These are phyloP conservation scores for Nothophaeocryptopus gaeumannii DNA, from an alignment of 2,329 filamentous ascomycete species.

Conservation along the genomic window DNA sequence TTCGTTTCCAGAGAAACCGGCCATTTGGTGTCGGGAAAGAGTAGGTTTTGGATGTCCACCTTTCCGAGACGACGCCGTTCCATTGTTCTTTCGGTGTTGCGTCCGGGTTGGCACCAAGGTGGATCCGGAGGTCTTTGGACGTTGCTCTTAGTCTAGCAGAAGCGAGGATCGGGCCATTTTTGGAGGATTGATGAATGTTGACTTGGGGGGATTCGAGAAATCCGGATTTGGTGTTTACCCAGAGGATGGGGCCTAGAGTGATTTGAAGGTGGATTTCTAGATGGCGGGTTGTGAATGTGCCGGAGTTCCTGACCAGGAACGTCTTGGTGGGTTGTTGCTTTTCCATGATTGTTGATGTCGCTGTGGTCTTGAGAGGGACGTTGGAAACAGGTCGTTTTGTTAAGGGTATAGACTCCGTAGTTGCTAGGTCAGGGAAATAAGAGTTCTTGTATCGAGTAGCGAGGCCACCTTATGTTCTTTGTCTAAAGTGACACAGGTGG, in stretches of 20 bases:
- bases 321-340: background rate
- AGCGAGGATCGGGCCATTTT: background rate
- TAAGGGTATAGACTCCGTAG: too few species aligned
- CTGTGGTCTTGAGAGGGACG: too few species aligned
- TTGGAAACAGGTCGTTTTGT: too few species aligned
- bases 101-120: background rate
- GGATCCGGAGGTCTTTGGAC: background rate
- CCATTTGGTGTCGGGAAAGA: background rate
- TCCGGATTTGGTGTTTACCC: constrained; percentile 4
- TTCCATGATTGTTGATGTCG: too few species aligned
- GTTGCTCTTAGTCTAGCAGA: background rate
- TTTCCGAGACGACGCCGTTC: background rate
- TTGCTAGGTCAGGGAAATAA: too few species aligned
- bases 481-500: too few species aligned
- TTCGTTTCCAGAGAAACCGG: background rate
- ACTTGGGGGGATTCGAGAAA: constrained; percentile 6
- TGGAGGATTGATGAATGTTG: background rate
- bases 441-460: too few species aligned
- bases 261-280: constrained; percentile 2
- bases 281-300: constrained; percentile 7
- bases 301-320: constrained; percentile 3
- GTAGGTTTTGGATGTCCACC: background rate
- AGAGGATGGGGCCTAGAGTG: background rate
- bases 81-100: background rate
- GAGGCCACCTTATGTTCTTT: too few species aligned